These are phyloP conservation scores for Aspergillus spinulosporus DNA, from an alignment of 2,329 filamentous ascomycete species.

Conservation along the genomic window DNA sequence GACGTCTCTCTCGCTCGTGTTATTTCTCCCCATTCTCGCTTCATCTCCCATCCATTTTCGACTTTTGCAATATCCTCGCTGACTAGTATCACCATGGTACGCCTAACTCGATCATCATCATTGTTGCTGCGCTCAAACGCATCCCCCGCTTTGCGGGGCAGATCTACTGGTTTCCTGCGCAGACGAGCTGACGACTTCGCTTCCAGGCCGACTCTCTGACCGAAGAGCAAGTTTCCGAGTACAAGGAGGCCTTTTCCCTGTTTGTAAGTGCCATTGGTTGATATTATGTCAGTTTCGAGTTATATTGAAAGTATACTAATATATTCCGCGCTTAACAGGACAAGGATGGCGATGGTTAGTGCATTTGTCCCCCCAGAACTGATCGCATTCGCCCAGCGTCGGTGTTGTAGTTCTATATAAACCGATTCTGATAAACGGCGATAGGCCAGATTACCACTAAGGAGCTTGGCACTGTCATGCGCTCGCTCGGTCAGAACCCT, in stretches of 20 bases:
- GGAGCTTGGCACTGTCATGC: conserved; percentile 87
- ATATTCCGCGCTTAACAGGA: conserved; percentile 55
- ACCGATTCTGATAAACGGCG: not conserved
- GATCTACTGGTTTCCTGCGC: conserved; percentile 23
- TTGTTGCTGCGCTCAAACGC: conserved; percentile 18
- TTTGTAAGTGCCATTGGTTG: conserved; percentile 71
- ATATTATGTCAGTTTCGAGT: not conserved
- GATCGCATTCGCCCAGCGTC: conserved; percentile 1
- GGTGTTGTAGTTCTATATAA: not conserved
- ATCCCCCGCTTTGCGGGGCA: conserved; percentile 40
- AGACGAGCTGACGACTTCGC: conserved; percentile 29
- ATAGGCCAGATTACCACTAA: conserved; percentile 88
- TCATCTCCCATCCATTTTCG: conserved; percentile 8
- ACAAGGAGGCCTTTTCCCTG: conserved; percentile 99
- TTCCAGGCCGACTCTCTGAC: conserved; percentile 92
- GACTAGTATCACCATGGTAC: conserved; percentile 36
- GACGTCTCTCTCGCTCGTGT: conserved; percentile 21
- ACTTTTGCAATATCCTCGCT: not conserved
- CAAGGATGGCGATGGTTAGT: conserved; percentile 89
- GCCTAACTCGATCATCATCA: conserved; percentile 10
- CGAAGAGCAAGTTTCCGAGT: conserved; percentile 99
- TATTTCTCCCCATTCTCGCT: conserved; percentile 17
- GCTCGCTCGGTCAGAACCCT: conserved; percentile 84
- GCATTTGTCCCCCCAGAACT: conserved; percentile 11
- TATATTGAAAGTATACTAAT: conserved; percentile 19